phyloP scores from a whole-genome alignment of 2,329 filamentous ascomycete genomes.

The Rugonectria rugulosa region DNA sequence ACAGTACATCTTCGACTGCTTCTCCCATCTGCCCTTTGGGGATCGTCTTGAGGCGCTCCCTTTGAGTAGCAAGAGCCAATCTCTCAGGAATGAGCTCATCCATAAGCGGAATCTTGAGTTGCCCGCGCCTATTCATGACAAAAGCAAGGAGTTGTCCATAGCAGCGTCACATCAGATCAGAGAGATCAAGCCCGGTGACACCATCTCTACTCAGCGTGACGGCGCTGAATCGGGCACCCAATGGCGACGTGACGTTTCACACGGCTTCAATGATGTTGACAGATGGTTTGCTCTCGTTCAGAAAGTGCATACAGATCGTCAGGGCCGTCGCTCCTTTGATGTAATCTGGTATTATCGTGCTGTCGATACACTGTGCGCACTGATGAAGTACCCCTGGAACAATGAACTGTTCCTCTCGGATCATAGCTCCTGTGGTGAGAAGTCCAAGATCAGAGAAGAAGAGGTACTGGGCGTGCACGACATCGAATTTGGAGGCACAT shows the following conservation, averaged over 20 bases:
- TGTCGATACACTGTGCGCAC: slow-evolving; percentile 72
- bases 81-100: slow-evolving; percentile 41
- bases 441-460: slow-evolving; percentile 55
- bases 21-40: slow-evolving; percentile 68
- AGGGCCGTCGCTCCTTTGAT: slow-evolving; percentile 58
- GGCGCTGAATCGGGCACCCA: slow-evolving; percentile 54
- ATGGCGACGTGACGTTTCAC: slow-evolving; percentile 62
- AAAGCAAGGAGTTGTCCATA: slow-evolving; percentile 31
- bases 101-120: slow-evolving; percentile 39
- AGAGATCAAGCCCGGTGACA: slow-evolving; percentile 54
- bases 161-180: slow-evolving; percentile 34
- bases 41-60: slow-evolving; percentile 53
- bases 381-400: slow-evolving; percentile 71
- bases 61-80: slow-evolving; percentile 36
- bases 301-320: slow-evolving; percentile 49
- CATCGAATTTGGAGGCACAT: slow-evolving; percentile 64
- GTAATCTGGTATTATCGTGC: slow-evolving; percentile 80
- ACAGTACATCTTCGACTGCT: slow-evolving; percentile 70
- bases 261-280: slow-evolving; percentile 53
- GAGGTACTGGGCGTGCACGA: slow-evolving; percentile 65
- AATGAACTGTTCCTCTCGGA: slow-evolving; percentile 82
- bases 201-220: slow-evolving; percentile 58
- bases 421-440: slow-evolving; percentile 73
- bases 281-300: slow-evolving; percentile 78
- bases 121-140: slow-evolving; percentile 31